Evolutionary conservation across 2,329 filamentous ascomycete genomes (phyloP).

Genomic region (Kalmusia sp.): DNA sequence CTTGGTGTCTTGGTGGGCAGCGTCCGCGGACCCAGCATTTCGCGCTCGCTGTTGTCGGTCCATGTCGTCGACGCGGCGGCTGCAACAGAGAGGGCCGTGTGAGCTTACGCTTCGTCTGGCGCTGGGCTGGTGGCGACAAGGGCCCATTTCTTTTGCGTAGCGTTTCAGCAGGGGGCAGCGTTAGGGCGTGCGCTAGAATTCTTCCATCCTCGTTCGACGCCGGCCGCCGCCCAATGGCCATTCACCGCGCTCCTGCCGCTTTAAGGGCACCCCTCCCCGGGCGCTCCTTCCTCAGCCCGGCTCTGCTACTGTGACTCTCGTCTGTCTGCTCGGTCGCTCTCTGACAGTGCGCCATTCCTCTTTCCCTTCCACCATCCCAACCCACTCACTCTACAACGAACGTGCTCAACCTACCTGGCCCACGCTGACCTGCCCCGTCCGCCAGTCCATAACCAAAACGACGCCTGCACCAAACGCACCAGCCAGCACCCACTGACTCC

Average conservation of each 20-base stretch:
- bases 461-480: conserved; percentile 4
- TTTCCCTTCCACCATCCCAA: conserved; percentile 5
- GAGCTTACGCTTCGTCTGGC: too few species aligned
- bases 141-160: conserved; percentile 6
- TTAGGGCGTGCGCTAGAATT: conserved; percentile 21
- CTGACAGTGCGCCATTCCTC: conserved; percentile 6
- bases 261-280: conserved; percentile 11
- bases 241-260: conserved; percentile 14
- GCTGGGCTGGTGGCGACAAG: conserved; percentile 5
- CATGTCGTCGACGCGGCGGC: neutral
- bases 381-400: conserved; percentile 5
- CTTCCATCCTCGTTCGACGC: conserved; percentile 17
- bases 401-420: conserved; percentile 2
- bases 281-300: conserved; percentile 8
- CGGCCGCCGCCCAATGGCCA: conserved; percentile 7
- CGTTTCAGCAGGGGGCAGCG: conserved; percentile 9
- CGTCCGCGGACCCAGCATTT: too few species aligned
- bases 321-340: conserved; percentile 8
- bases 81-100: neutral
- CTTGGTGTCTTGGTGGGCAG: too few species aligned
- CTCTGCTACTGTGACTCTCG: conserved; percentile 14
- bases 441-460: conserved; percentile 5
- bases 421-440: conserved; percentile 9
- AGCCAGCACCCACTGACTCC: neutral
- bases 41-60: too few species aligned